A percentile compares a stretch with the other conserved stretches of the same genome.
These are phyloP conservation scores for Melanogaster broomeanus DNA, from an alignment of 768 basidiomycete genomes.

Conservation along the genomic window DNA sequence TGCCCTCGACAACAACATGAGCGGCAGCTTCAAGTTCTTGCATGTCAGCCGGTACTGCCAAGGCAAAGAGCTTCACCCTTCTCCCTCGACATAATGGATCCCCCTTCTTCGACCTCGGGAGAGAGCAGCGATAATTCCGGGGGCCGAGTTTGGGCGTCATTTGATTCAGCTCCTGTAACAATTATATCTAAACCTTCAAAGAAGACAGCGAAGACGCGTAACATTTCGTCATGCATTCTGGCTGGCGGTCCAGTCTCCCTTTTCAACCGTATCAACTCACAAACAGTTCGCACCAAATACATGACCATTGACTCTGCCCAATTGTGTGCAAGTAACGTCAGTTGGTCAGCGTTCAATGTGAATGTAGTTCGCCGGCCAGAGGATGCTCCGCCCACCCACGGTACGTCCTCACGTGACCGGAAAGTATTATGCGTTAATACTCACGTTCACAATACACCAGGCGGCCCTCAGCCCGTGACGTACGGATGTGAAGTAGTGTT, in stretches of 20 bases:
- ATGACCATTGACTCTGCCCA: constrained; percentile 89
- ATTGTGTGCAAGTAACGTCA: constrained; percentile 84
- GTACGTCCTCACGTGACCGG: constrained; percentile 62
- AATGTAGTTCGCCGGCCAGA: constrained; percentile 80
- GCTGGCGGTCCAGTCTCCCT: constrained; percentile 88
- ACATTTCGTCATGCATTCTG: constrained; percentile 87
- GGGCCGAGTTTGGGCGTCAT: constrained; percentile 86
- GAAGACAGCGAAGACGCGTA: constrained; percentile 94
- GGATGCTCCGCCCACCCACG: constrained; percentile 57
- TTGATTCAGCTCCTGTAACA: constrained; percentile 89
- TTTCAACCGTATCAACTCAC: constrained; percentile 95
- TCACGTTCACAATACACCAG: constrained; percentile 45
- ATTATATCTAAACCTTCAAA: constrained; percentile 98
- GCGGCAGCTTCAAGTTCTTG: constrained; percentile 88
- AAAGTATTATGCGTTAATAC: constrained; percentile 36
- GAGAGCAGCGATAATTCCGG: constrained; percentile 37
- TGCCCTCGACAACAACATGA: constrained; percentile 79
- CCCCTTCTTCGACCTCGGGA: constrained; percentile 51
- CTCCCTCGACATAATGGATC: constrained; percentile 82
- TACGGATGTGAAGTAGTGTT: constrained; percentile 90
- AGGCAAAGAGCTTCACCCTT: constrained; percentile 89
- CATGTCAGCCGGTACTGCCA: constrained; percentile 87
- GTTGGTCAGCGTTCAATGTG: constrained; percentile 95
- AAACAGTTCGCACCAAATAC: constrained; percentile 96
- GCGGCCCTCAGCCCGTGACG: constrained; percentile 81